phyloP scores from a whole-genome alignment of 352 stramenopile species.

The Phytophthora sojae region DNA sequence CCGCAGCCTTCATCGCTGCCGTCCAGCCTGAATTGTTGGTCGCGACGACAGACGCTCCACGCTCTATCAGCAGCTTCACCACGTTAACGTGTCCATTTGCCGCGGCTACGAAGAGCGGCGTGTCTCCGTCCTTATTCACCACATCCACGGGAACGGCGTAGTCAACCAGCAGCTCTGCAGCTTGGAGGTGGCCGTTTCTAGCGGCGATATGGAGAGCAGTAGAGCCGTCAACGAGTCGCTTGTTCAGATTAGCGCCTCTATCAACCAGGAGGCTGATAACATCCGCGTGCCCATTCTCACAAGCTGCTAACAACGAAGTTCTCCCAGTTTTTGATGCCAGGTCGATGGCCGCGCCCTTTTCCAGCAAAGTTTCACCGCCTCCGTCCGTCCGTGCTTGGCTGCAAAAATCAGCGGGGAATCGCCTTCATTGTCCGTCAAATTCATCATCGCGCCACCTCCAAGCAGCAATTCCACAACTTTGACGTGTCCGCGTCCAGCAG shows the following conservation, averaged over 20 bases:
- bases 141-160: background rate
- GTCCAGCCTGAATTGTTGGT: background rate
- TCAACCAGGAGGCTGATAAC: background rate
- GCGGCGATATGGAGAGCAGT: background rate
- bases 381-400: background rate
- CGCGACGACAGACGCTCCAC: background rate
- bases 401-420: background rate
- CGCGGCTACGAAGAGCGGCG: background rate
- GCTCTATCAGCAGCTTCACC: background rate
- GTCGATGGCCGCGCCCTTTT: slow-evolving; percentile 1
- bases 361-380: background rate
- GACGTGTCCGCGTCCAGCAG: background rate
- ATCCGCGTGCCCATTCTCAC: background rate
- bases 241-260: background rate
- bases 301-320: background rate
- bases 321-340: background rate
- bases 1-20: slow-evolving; percentile 8
- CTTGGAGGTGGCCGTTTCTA: background rate
- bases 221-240: background rate
- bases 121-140: background rate
- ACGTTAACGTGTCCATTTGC: background rate
- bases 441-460: background rate
- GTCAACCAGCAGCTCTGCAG: background rate
- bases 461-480: background rate
- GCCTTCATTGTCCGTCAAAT: background rate